Conservation (phyloP, 2,329 filamentous ascomycete genomes). For the Fusarium compactum region DNA sequence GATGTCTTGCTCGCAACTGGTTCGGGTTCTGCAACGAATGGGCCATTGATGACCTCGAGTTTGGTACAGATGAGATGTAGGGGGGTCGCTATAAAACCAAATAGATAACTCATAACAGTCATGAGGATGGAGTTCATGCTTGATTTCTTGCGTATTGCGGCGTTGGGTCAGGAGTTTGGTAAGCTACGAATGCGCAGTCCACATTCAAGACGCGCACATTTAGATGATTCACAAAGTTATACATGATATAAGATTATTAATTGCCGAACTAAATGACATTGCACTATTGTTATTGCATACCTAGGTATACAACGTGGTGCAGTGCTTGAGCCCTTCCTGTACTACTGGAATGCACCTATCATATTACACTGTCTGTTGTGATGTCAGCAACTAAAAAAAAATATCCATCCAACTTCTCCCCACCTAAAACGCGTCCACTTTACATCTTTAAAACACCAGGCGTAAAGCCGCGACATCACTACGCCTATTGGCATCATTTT, state of each 20-base stretch:
- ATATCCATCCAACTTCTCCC: conserved; percentile 20
- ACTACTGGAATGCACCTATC: conserved; percentile 19
- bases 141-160: conserved; percentile 15
- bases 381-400: conserved; percentile 45
- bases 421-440: conserved; percentile 44
- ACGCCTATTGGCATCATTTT: conserved; percentile 5
- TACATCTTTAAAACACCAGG: conserved; percentile 29
- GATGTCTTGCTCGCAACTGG: conserved; percentile 56
- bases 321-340: neutral
- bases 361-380: conserved; percentile 28
- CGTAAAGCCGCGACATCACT: conserved; percentile 20
- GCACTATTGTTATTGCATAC: neutral
- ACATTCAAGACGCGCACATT: neutral
- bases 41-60: conserved; percentile 44
- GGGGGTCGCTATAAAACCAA: neutral
- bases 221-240: conserved; percentile 16
- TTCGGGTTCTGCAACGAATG: conserved; percentile 58
- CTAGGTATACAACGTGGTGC: neutral
- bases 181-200: conserved; percentile 1
- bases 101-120: conserved; percentile 6
- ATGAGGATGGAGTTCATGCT: conserved; percentile 24
- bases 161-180: conserved; percentile 19
- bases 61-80: conserved; percentile 52
- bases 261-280: neutral
- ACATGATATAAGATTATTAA: neutral